phyloP scores from a whole-genome alignment of 805 yeast species.

The Sugiyamaella smithiae region DNA sequence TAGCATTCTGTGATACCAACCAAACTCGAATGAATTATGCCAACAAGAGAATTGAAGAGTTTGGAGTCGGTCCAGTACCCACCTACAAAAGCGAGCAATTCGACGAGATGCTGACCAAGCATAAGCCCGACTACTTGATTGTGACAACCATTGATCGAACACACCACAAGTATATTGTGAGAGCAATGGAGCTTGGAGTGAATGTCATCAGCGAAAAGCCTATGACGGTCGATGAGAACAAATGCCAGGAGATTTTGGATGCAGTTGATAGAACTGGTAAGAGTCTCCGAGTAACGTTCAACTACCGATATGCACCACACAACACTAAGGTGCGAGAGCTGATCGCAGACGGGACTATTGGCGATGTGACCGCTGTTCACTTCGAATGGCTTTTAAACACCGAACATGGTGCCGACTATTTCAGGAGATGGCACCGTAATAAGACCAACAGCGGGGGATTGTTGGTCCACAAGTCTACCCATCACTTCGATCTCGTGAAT shows the following conservation, averaged over 20 bases:
- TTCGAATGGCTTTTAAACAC: constrained; percentile 19
- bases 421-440: constrained; percentile 19
- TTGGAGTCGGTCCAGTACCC: constrained; percentile 15
- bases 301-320: constrained; percentile 20
- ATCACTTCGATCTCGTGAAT: constrained; percentile 19
- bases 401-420: constrained; percentile 19
- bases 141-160: constrained; percentile 20
- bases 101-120: constrained; percentile 15
- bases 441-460: constrained; percentile 20
- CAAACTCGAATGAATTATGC: constrained; percentile 19
- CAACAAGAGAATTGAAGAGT: constrained; percentile 8
- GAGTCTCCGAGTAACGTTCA: constrained; percentile 17
- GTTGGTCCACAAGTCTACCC: constrained; percentile 20
- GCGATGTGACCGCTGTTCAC: constrained; percentile 18
- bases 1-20: constrained; percentile 17
- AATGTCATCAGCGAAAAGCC: constrained; percentile 19
- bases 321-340: constrained; percentile 17
- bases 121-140: constrained; percentile 16
- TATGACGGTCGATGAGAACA: constrained; percentile 17
- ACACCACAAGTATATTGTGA: constrained; percentile 17
- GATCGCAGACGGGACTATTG: constrained; percentile 15
- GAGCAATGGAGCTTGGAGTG: constrained; percentile 18
- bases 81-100: constrained; percentile 18
- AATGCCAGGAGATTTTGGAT: constrained; percentile 19
- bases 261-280: constrained; percentile 16